Evolutionary conservation across 2,329 filamentous ascomycete genomes (phyloP), one percentile per base, ranked within the genome.

Genomic region (Davidsoniella neocaledoniae): DNA sequence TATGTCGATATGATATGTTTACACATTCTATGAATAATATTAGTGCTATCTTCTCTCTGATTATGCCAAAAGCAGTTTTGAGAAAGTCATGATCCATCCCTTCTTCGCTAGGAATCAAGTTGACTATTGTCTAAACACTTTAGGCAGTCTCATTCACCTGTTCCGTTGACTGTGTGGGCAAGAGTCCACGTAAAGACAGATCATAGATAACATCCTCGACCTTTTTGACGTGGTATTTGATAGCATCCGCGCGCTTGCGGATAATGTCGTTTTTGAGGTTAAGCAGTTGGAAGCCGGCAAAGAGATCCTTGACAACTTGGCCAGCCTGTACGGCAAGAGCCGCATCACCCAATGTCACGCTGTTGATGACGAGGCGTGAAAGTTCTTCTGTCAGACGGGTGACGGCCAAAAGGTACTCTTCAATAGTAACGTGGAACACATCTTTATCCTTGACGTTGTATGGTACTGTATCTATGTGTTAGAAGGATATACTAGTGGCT

Each of bases 141-240:
- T 17, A 42, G 12, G 10, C 14, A 19, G 10, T 7, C 40, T 42
- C 40, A 12, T 42, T 16, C 9, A 16, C 40, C 40, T 42, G 21
- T 23, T 42, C 40, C 12, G 29, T 33, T 33, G 7, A 12, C 23
- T 26, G 41, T n/a, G 5, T 37, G 4, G 50, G 40, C 33, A 45
- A 19, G 21, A 52, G 33, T 2, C 50, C 50, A 53, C 91, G 76
- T 61, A 98, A 68, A 21, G 85, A 90, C 51, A 98, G 68, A 63
- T 98, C 91, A 61, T 98, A 98, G 46, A 96, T 90, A 10, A 98
- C 87, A 61, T 96, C 91, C 70, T 98, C 91, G 10, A 95, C 86
- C 63, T 94, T 90, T 73, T 96, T 98, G 60, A 98, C 86, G 59
- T 83, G 82, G 62, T 98, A 98, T 72, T 98, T 98, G 65, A 98